These are phyloP conservation scores for Chrysanthemum makinoi DNA, from an alignment of 129 eudicot species.

Conservation along the genomic window DNA sequence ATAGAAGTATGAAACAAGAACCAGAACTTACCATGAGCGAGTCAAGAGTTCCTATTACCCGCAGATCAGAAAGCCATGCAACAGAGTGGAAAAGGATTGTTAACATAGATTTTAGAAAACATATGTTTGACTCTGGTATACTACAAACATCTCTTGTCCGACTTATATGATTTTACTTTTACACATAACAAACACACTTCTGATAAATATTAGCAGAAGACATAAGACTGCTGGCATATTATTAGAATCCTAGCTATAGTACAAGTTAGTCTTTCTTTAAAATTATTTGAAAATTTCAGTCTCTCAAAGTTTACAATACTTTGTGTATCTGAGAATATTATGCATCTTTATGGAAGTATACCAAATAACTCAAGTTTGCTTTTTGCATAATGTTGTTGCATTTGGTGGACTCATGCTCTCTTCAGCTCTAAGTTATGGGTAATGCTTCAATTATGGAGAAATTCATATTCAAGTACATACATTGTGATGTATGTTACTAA, in stretches of 20 bases:
- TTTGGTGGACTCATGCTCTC: neutral
- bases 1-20: conserved; percentile 3
- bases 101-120: conserved; percentile 22
- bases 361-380: neutral
- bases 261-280: neutral
- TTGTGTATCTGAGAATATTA: too few relatives aligned
- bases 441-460: neutral
- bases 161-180: neutral
- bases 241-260: neutral
- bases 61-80: conserved; percentile 34
- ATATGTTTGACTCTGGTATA: neutral
- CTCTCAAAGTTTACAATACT: neutral
- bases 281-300: neutral
- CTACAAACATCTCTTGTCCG: neutral
- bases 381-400: neutral
- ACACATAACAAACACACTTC: neutral
- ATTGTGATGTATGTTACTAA: neutral
- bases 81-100: conserved; percentile 23
- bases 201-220: neutral
- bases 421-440: neutral
- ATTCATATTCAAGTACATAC: neutral
- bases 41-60: conserved; percentile 84
- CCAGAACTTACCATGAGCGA: conserved; percentile 76
- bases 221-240: neutral
- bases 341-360: neutral